Evolutionary conservation across 352 stramenopile genomes (phyloP).

Genomic region (Phytophthora pinifolia): DNA sequence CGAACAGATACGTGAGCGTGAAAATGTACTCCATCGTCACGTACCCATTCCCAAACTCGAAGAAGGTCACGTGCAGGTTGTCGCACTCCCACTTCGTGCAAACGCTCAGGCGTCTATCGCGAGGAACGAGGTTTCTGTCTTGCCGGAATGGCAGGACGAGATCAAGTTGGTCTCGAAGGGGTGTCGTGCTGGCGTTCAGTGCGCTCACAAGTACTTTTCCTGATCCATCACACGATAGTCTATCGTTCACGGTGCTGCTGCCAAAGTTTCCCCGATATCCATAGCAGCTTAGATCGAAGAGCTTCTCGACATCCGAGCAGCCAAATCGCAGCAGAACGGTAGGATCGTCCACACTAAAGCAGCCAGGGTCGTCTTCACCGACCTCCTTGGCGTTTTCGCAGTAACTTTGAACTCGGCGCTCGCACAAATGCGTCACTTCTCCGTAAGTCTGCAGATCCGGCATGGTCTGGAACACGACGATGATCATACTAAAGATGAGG

Average conservation of each 20-base stretch:
- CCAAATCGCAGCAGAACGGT: slow-evolving; percentile 44
- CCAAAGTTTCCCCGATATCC: slow-evolving; percentile 61
- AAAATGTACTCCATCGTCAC: slow-evolving; percentile 67
- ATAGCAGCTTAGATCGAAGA: slow-evolving; percentile 46
- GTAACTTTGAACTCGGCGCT: slow-evolving; percentile 56
- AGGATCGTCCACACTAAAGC: slow-evolving; percentile 48
- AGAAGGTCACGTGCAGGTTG: slow-evolving; percentile 68
- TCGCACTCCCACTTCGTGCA: slow-evolving; percentile 82
- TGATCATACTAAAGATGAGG: slow-evolving; percentile 72
- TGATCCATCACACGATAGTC: slow-evolving; percentile 48
- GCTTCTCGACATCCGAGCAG: slow-evolving; percentile 44
- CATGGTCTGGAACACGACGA: slow-evolving; percentile 82
- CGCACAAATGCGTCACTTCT: slow-evolving; percentile 59
- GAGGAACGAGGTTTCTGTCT: slow-evolving; percentile 38
- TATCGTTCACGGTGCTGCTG: slow-evolving; percentile 19
- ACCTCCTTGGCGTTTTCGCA: slow-evolving; percentile 30
- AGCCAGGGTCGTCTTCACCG: slow-evolving; percentile 53
- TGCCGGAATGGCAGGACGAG: slow-evolving; percentile 55
- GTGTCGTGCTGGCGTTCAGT: slow-evolving; percentile 4
- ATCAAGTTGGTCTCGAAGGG: slow-evolving; percentile 30
- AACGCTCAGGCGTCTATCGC: slow-evolving; percentile 44
- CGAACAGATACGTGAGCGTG: slow-evolving; percentile 62
- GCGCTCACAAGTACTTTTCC: slow-evolving; percentile 19
- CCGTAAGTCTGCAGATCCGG: slow-evolving; percentile 75
- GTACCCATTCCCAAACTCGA: slow-evolving; percentile 63